Percentiles rank a stretch among this genome's conserved stretches.
Conservation (phyloP, 495 filamentous ascomycete species). For the Hyaloscypha finlandica region DNA sequence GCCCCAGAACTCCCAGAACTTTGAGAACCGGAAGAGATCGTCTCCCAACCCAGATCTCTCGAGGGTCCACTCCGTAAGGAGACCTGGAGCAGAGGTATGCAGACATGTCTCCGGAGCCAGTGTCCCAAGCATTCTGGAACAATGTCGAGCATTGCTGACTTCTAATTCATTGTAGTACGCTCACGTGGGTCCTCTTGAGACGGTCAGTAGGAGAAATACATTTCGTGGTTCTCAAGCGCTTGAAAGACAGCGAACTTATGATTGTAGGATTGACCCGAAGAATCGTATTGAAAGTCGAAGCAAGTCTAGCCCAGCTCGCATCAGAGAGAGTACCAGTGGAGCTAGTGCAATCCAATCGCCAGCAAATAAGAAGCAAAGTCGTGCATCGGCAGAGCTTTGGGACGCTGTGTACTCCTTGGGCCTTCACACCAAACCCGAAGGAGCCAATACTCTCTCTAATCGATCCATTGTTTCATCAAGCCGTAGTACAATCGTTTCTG, state of each 20-base stretch:
- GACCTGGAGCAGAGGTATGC: background rate
- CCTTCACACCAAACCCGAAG: background rate
- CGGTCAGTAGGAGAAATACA: constrained; percentile 15
- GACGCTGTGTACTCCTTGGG: background rate
- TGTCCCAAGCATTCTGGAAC: background rate
- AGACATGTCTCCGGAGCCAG: background rate
- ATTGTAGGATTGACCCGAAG: constrained; percentile 23
- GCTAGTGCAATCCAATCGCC: background rate
- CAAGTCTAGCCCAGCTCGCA: background rate
- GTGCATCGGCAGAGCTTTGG: background rate
- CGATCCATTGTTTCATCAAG: constrained; percentile 13
- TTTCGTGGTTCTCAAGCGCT: background rate
- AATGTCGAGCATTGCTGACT: background rate
- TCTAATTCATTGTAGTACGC: background rate
- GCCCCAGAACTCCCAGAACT: background rate
- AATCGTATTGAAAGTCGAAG: background rate
- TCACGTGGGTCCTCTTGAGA: constrained; percentile 10
- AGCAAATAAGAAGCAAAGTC: background rate
- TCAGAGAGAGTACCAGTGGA: background rate
- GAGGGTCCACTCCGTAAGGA: background rate
- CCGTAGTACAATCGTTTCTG: constrained; percentile 3
- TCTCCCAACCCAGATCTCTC: background rate
- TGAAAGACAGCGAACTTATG: constrained; percentile 23
- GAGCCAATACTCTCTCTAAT: constrained; percentile 7
- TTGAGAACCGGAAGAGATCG: constrained; percentile 3